phyloP scores from a whole-genome alignment of 108 stramenopile genomes.

The Nitzschia putrida region DNA sequence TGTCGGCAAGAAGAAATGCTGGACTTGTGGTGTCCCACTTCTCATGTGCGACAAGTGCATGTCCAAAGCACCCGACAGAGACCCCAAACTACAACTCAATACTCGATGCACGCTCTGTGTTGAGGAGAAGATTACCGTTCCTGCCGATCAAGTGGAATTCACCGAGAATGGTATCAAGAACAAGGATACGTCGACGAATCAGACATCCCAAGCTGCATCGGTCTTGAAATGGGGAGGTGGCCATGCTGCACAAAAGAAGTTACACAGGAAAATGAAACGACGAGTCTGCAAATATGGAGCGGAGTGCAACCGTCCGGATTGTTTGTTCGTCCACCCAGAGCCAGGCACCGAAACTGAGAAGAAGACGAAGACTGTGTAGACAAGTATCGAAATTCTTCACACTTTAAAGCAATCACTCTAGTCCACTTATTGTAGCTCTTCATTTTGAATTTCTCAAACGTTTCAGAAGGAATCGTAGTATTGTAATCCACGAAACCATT shows the following conservation, averaged over 20 bases:
- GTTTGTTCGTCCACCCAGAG: constrained; percentile 80
- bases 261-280: constrained; percentile 49
- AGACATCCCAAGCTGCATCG: constrained; percentile 68
- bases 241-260: constrained; percentile 78
- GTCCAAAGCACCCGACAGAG: constrained; percentile 35
- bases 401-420: too few species aligned
- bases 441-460: too few species aligned
- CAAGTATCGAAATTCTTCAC: too few species aligned
- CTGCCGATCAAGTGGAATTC: constrained; percentile 75
- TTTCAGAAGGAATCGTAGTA: too few species aligned
- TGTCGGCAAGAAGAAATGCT: constrained; percentile 89
- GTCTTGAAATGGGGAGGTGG: constrained; percentile 94
- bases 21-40: constrained; percentile 85
- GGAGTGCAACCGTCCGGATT: constrained; percentile 77
- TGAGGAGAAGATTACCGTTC: constrained; percentile 78
- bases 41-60: constrained; percentile 23
- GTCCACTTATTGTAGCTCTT: too few species aligned
- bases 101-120: constrained; percentile 86
- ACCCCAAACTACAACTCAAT: constrained; percentile 31
- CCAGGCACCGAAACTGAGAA: background rate
- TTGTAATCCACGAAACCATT: too few species aligned
- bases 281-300: constrained; percentile 72
- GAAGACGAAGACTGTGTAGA: background rate
- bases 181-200: constrained; percentile 18
- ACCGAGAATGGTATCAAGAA: constrained; percentile 80